A percentile compares a stretch with the other conserved stretches of the same genome.
Evolutionary conservation across 2,329 filamentous ascomycete species (phyloP).

Genomic region (Ophiostoma montium): DNA sequence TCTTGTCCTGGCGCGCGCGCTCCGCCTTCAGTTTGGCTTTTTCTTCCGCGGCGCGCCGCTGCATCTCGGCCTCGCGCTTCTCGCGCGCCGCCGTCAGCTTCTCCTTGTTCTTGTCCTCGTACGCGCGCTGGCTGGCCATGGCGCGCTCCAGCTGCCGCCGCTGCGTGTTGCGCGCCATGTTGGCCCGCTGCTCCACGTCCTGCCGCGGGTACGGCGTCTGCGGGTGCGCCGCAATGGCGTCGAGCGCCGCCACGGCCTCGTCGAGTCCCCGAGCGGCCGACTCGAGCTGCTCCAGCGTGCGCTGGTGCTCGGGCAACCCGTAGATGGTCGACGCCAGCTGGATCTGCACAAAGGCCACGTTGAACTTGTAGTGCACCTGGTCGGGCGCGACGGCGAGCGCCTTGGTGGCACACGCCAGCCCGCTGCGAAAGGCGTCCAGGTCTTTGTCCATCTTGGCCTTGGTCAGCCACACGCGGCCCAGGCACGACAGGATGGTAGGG

Average conservation of each 20-base stretch:
- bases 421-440: conserved; percentile 41
- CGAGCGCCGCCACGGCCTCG: conserved; percentile 61
- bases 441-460: conserved; percentile 53
- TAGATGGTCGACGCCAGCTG: conserved; percentile 77
- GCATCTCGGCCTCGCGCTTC: conserved; percentile 66
- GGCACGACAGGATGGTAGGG: conserved; percentile 65
- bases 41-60: conserved; percentile 62
- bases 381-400: conserved; percentile 68
- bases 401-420: conserved; percentile 49
- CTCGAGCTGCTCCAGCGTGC: conserved; percentile 67
- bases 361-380: conserved; percentile 88
- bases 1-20: conserved; percentile 60
- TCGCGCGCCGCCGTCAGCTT: conserved; percentile 72
- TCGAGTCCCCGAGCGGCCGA: conserved; percentile 65
- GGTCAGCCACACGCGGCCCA: conserved; percentile 77
- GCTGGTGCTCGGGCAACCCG: conserved; percentile 57
- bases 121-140: conserved; percentile 71
- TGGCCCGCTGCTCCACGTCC: conserved; percentile 87
- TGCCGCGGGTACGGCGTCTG: conserved; percentile 76
- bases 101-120: conserved; percentile 83
- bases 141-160: conserved; percentile 81
- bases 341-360: conserved; percentile 93
- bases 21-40: conserved; percentile 54
- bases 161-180: conserved; percentile 94
- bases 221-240: conserved; percentile 47